Evolutionary conservation across 371 early-diverging fungal species (phyloP).

Genomic region (Mucor piriformis): DNA sequence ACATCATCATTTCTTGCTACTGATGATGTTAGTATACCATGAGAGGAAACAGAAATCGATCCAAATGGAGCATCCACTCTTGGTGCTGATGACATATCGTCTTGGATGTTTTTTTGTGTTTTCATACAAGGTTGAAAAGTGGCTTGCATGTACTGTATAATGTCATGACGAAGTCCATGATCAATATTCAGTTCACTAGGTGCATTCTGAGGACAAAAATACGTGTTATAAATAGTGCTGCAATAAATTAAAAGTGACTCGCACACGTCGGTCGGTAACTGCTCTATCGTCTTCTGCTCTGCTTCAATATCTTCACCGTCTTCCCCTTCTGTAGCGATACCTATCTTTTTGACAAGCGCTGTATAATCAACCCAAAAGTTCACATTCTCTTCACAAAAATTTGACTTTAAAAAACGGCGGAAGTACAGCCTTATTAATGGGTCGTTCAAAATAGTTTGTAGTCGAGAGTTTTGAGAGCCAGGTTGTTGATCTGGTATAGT

Average conservation of each 20-base stretch:
- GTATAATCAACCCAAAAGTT: constrained; percentile 60
- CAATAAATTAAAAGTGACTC: constrained; percentile 46
- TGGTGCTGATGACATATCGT: background rate
- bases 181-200: constrained; percentile 62
- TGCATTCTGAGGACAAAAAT: constrained; percentile 51
- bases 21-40: constrained; percentile 10
- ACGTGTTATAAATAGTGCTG: constrained; percentile 59
- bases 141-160: constrained; percentile 36
- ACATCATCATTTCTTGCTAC: background rate
- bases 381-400: constrained; percentile 68
- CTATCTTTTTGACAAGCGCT: constrained; percentile 31
- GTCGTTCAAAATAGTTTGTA: constrained; percentile 62
- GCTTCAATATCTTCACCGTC: constrained; percentile 4
- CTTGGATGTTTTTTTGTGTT: background rate
- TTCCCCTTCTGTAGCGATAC: constrained; percentile 11
- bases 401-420: constrained; percentile 60
- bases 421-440: constrained; percentile 57
- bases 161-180: constrained; percentile 43
- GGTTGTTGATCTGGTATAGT: background rate
- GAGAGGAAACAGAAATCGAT: constrained; percentile 18
- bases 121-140: background rate
- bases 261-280: background rate
- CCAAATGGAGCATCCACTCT: constrained; percentile 22
- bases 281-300: background rate
- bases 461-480: constrained; percentile 23